These are phyloP conservation scores for Globisporangium canariense DNA, from an alignment of 352 stramenopile species.

Conservation along the genomic window DNA sequence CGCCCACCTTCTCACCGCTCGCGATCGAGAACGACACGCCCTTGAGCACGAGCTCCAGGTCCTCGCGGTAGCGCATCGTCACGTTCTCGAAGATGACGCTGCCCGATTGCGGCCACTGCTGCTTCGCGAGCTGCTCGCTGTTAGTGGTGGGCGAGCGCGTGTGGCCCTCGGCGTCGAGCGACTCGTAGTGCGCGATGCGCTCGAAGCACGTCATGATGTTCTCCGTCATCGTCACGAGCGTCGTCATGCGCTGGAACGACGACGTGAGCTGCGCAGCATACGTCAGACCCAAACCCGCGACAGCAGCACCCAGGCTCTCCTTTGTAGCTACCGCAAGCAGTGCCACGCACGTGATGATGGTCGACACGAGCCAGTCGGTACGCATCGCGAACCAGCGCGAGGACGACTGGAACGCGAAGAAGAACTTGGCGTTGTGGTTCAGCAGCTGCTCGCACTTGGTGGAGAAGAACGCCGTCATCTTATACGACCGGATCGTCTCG, in stretches of 20 bases:
- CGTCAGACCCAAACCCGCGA: slow-evolving; percentile 83
- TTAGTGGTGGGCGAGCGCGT: slow-evolving; percentile 58
- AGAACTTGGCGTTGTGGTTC: slow-evolving; percentile 37
- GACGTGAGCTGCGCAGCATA: slow-evolving; percentile 88
- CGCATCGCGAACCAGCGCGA: slow-evolving; percentile 40
- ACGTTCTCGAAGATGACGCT: slow-evolving; percentile 50
- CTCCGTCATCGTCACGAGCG: slow-evolving; percentile 87
- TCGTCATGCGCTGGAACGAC: slow-evolving; percentile 88
- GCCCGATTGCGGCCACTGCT: slow-evolving; percentile 40
- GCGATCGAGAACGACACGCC: slow-evolving; percentile 22
- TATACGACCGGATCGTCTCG: slow-evolving; percentile 80
- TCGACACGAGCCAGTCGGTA: slow-evolving; percentile 33
- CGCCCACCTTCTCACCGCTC: slow-evolving; percentile 27
- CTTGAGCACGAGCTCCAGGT: slow-evolving; percentile 30
- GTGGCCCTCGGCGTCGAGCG: slow-evolving; percentile 46
- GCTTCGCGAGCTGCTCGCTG: slow-evolving; percentile 66
- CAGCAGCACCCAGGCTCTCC: slow-evolving; percentile 17
- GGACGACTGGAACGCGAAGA: slow-evolving; percentile 26
- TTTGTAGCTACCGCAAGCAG: slow-evolving; percentile 21
- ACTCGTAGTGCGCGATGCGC: slow-evolving; percentile 30
- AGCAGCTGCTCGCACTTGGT: slow-evolving; percentile 22
- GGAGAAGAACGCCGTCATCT: slow-evolving; percentile 3
- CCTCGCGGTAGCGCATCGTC: slow-evolving; percentile 30
- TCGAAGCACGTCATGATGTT: slow-evolving; percentile 92
- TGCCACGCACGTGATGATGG: slow-evolving; percentile 27